Conservation (phyloP, 495 filamentous ascomycete species). For the Hyphodiscus hymeniophilus region DNA sequence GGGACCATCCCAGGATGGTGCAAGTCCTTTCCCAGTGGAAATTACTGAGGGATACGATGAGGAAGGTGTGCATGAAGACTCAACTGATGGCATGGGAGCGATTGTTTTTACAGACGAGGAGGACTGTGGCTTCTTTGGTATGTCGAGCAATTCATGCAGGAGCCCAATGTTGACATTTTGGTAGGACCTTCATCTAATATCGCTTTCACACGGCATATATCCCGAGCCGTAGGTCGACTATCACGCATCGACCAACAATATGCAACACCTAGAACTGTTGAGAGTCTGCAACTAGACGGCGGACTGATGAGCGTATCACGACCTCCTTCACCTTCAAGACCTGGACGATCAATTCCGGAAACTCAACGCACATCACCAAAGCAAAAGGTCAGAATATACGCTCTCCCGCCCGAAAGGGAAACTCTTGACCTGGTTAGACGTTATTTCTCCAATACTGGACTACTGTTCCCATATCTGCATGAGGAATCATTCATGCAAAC, state of each 20-base stretch:
- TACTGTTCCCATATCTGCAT: constrained; percentile 32
- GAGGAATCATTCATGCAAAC: constrained; percentile 26
- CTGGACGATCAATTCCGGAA: too few relatives aligned
- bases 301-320: constrained; percentile 24
- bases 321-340: constrained; percentile 13
- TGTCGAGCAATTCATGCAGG: neutral
- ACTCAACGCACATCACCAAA: too few relatives aligned
- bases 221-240: constrained; percentile 20
- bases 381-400: constrained; percentile 12
- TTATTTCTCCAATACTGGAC: constrained; percentile 31
- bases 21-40: too few relatives aligned
- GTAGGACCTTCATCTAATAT: constrained; percentile 41
- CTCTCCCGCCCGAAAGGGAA: constrained; percentile 21
- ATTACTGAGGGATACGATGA: constrained; percentile 22
- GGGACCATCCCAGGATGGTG: too few relatives aligned
- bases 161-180: constrained; percentile 7
- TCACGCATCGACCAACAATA: neutral
- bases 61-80: constrained; percentile 27
- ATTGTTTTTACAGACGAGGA: constrained; percentile 34
- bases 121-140: constrained; percentile 41
- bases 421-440: constrained; percentile 23
- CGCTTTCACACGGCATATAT: constrained; percentile 35
- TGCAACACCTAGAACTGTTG: neutral
- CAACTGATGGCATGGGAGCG: constrained; percentile 36
- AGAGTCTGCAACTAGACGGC: constrained; percentile 7